A percentile compares a stretch with the other conserved stretches of the same genome.
These are phyloP conservation scores for Picea sitchensis DNA, from an alignment of 75 land plant species.

Conservation along the genomic window DNA sequence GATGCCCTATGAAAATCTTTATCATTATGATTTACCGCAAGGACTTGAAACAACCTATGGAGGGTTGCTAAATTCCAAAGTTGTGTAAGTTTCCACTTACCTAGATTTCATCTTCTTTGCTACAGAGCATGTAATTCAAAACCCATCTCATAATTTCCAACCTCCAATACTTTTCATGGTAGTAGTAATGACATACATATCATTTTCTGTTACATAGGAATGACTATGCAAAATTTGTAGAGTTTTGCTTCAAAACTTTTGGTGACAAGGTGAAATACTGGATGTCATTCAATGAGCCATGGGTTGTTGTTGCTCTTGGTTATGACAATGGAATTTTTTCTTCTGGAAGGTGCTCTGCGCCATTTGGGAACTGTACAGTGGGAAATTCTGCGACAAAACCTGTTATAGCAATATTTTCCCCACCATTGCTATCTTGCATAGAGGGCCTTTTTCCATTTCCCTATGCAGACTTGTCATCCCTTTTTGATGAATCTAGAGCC, in stretches of 20 bases:
- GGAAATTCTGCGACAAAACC: conserved; percentile 78
- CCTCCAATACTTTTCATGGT: conserved; percentile 2
- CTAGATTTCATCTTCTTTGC: background rate
- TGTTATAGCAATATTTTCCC: too few species aligned
- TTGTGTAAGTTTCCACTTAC: conserved; percentile 47
- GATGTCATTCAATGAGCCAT: conserved; percentile 82
- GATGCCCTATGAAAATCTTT: conserved; percentile 77
- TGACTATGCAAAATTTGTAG: conserved; percentile 73
- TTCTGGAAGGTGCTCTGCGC: conserved; percentile 72
- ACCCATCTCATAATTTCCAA: background rate
- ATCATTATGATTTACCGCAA: conserved; percentile 76
- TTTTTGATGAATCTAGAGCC: too few species aligned
- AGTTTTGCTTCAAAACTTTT: conserved; percentile 77
- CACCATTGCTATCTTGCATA: too few species aligned
- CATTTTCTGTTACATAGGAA: conserved; percentile 24
- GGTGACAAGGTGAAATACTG: conserved; percentile 86
- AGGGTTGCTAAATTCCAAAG: conserved; percentile 45
- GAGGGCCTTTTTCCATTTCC: too few species aligned
- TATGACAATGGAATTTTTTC: conserved; percentile 72
- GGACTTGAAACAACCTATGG: conserved; percentile 53
- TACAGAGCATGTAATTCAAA: background rate
- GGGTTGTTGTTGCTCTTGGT: conserved; percentile 78
- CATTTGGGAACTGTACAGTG: conserved; percentile 58
- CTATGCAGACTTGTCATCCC: too few species aligned
- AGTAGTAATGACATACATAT: background rate